Conservation (phyloP, 805 yeast genomes). For the Candida peoriensis region DNA sequence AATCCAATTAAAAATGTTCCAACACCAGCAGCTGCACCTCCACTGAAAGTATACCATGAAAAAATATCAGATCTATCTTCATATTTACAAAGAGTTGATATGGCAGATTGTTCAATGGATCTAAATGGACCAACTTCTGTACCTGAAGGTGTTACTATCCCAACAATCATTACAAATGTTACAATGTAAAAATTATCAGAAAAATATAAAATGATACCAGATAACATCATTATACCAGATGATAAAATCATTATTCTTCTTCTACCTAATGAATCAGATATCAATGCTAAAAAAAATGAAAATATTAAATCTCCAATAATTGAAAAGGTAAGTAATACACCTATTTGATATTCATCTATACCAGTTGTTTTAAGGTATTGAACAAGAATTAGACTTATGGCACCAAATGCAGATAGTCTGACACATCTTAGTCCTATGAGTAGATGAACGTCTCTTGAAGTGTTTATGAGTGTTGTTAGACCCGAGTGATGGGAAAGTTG, state of each 20-base stretch:
- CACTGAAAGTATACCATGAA: slow-evolving; percentile 52
- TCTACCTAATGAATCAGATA: slow-evolving; percentile 45
- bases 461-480: slow-evolving; percentile 16
- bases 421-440: slow-evolving; percentile 27
- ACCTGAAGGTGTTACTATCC: slow-evolving; percentile 55
- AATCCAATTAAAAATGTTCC: slow-evolving; percentile 41
- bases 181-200: slow-evolving; percentile 30
- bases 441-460: slow-evolving; percentile 27
- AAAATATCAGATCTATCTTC: slow-evolving; percentile 46
- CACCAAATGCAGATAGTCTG: slow-evolving; percentile 33
- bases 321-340: slow-evolving; percentile 44
- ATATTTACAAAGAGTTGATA: slow-evolving; percentile 40
- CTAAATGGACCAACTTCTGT: slow-evolving; percentile 57
- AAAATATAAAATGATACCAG: slow-evolving; percentile 37
- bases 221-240: slow-evolving; percentile 35
- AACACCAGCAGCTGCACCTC: slow-evolving; percentile 40
- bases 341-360: slow-evolving; percentile 34
- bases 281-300: slow-evolving; percentile 40
- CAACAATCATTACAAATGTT: slow-evolving; percentile 36
- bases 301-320: slow-evolving; percentile 46
- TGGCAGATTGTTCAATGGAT: slow-evolving; percentile 48
- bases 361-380: slow-evolving; percentile 39
- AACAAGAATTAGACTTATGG: slow-evolving; percentile 34
- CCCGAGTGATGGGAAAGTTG: slow-evolving; percentile 14
- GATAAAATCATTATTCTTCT: slow-evolving; percentile 35